Conservation (phyloP, 106 monocot genomes). For the Acanthochlamys bracteata region DNA sequence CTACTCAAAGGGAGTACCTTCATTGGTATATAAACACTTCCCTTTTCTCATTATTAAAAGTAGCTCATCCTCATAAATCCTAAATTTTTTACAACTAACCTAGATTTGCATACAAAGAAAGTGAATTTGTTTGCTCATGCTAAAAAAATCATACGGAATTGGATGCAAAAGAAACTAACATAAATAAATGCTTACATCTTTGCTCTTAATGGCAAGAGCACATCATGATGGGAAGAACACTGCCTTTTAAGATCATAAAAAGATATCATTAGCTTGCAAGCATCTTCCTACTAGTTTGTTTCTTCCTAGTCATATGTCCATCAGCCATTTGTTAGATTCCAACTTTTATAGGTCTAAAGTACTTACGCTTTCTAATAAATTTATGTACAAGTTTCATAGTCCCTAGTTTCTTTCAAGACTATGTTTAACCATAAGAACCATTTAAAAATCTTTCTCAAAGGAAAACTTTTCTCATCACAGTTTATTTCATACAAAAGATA, state of each 20-base stretch:
- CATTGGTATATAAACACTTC: slow-evolving; percentile 34
- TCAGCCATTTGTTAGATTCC: slow-evolving; percentile 3
- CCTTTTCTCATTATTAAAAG: neutral
- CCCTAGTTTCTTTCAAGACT: no score
- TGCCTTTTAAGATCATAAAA: neutral
- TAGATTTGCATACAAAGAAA: no score
- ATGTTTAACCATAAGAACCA: no score
- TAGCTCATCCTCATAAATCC: neutral
- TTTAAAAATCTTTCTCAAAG: no score
- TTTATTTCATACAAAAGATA: no score
- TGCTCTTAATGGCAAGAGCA: neutral
- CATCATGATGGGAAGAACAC: neutral
- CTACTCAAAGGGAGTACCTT: slow-evolving; percentile 49
- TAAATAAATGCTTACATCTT: neutral
- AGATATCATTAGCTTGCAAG: neutral
- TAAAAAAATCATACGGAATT: no score
- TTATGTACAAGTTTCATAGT: neutral
- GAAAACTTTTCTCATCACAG: no score
- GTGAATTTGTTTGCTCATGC: no score
- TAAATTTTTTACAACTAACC: no score
- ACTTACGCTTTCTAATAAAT: neutral
- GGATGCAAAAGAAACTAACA: no score
- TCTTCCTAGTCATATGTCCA: neutral
- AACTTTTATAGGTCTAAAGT: neutral
- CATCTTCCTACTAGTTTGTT: neutral